These are phyloP conservation scores for Talaromyces proteolyticus DNA, from an alignment of 495 filamentous ascomycete species.

Conservation along the genomic window DNA sequence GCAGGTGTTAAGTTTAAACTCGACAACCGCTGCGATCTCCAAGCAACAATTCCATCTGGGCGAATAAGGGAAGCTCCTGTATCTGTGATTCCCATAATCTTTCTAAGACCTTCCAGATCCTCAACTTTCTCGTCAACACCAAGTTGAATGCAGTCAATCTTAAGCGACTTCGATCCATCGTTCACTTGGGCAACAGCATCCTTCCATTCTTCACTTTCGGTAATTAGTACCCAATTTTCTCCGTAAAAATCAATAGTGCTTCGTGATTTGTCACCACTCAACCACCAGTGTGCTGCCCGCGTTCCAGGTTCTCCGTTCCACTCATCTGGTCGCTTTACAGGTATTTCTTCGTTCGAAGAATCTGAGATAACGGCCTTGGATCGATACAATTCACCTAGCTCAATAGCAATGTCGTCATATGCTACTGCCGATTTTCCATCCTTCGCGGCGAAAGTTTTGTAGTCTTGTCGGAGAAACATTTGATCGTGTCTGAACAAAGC, in stretches of 20 bases:
- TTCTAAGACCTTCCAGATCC: constrained; percentile 4
- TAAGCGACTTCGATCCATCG: constrained; percentile 8
- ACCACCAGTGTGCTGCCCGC: constrained; percentile 19
- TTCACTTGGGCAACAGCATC: constrained; percentile 1
- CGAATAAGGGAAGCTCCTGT: constrained; percentile 17
- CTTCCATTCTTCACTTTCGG: constrained; percentile 8
- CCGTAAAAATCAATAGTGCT: constrained; percentile 14
- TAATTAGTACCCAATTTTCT: constrained; percentile 14
- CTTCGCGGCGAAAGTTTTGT: constrained; percentile 13
- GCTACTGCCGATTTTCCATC: background rate
- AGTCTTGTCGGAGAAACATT: constrained; percentile 21
- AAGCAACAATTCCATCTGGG: constrained; percentile 24
- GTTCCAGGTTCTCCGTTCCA: constrained; percentile 22
- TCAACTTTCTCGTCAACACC: constrained; percentile 6
- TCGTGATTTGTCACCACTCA: constrained; percentile 5
- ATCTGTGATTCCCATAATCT: constrained; percentile 9
- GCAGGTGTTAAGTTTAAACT: background rate
- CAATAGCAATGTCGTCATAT: constrained; percentile 20
- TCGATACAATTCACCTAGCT: constrained; percentile 18
- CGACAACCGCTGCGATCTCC: constrained; percentile 10
- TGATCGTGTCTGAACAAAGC: constrained; percentile 36
- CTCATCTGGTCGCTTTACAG: constrained; percentile 18
- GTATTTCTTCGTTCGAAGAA: background rate
- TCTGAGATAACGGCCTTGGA: constrained; percentile 12
- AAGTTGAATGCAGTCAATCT: constrained; percentile 1